Evolutionary conservation across 192 early-diverging fungal species (phyloP), one percentile per base, ranked within the genome.

Genomic region (Borealophlyctis nickersoniae): DNA sequence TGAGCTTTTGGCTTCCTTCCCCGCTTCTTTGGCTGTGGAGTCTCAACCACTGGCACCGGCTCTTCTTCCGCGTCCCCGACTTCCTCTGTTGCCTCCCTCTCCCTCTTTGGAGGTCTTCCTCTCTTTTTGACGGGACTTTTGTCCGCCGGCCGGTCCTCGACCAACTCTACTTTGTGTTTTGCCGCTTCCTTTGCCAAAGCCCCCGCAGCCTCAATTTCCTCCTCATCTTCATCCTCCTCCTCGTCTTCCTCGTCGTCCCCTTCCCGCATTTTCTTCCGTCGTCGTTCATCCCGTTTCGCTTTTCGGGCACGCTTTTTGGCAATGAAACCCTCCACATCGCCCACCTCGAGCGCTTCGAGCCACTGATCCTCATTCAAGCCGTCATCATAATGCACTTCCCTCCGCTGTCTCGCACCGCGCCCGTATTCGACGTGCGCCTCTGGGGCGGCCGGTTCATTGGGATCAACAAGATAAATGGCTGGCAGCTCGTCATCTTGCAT

Each of bases 351-450:
- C 5, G 77, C 87, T 48, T 87, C 77, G n/a, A 96, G 67, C 84
- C 86, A 99, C 70, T 99, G 90, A 45, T 96, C 92, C 60, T 99
- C 95, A 0, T 89, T 92, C 66, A 98, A 77, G 4, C 89, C 93
- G 65, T 99, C 94, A 64, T 92, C 92, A 71, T 98, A 97, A 11
- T 81, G 82, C 49, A 94, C 86, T 49, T 86, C 83, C 34, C 80
- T 86, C 33, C 88, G 83, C 16, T 73, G 83, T 55, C 96, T 78
- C 54, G 88, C 86, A 49, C 88, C 88, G 51, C 92, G 84, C 34
- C 88, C 89, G 39, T 85, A 80, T 31, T 84, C 81, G 36, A 85
- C 71, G 36, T 80, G 78, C 30, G 76, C 72, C 3, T 66, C 74
- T 28, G 65, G 69, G 0, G 79, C 51, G 2, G 61, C 54, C 7